These are phyloP conservation scores for Wickerhamiella parazyma DNA, from an alignment of 805 yeast species.

Conservation along the genomic window DNA sequence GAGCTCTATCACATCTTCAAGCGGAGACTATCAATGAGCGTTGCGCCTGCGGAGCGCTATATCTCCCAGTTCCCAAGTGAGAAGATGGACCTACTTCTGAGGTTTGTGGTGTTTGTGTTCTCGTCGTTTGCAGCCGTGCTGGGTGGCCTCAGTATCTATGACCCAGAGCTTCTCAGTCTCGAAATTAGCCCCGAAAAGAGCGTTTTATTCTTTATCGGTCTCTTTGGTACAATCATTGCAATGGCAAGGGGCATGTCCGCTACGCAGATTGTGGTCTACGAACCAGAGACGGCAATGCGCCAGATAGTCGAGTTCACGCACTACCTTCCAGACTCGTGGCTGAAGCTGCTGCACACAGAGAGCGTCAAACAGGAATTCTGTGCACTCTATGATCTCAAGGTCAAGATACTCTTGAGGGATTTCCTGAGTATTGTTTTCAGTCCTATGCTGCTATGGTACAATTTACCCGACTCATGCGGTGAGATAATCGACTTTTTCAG, in stretches of 20 bases:
- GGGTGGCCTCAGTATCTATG: slow-evolving; percentile 61
- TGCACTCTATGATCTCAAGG: slow-evolving; percentile 56
- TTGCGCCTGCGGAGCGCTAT: slow-evolving; percentile 67
- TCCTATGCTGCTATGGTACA: slow-evolving; percentile 82
- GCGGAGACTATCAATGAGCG: slow-evolving; percentile 61
- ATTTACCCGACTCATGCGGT: slow-evolving; percentile 59
- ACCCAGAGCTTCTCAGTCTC: slow-evolving; percentile 81
- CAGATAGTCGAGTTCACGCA: slow-evolving; percentile 81
- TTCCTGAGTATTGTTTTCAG: slow-evolving; percentile 68
- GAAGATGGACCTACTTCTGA: slow-evolving; percentile 38
- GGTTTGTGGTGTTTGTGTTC: slow-evolving; percentile 56
- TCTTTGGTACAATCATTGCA: slow-evolving; percentile 83
- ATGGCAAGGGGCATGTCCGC: slow-evolving; percentile 59
- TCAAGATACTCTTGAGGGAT: slow-evolving; percentile 61
- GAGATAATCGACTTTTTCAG: slow-evolving; percentile 80
- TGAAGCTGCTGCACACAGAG: slow-evolving; percentile 69
- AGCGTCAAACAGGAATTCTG: slow-evolving; percentile 76
- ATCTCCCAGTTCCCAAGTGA: slow-evolving; percentile 88
- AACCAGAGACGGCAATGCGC: slow-evolving; percentile 76
- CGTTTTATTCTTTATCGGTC: slow-evolving; percentile 73
- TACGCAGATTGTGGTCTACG: slow-evolving; percentile 59
- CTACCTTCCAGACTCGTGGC: slow-evolving; percentile 79
- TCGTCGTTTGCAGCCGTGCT: slow-evolving; percentile 86
- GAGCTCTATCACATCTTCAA: slow-evolving; percentile 83
- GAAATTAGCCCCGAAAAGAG: slow-evolving; percentile 74